These are phyloP conservation scores for Cunninghamia lanceolata DNA, from an alignment of 75 land plant genomes.

Conservation along the genomic window DNA sequence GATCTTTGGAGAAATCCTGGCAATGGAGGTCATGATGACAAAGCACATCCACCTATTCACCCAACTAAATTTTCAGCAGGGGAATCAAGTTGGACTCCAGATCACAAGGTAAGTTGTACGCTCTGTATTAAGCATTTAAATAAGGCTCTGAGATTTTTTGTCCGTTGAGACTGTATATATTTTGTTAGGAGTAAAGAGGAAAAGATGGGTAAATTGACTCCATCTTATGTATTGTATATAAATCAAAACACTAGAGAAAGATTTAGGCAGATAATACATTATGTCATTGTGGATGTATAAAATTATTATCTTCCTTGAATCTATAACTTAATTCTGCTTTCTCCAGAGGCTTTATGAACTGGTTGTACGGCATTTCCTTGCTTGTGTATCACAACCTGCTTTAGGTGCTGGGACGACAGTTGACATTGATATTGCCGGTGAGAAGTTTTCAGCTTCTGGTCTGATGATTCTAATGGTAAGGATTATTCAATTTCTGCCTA, in stretches of 20 bases:
- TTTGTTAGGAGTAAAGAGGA: background rate
- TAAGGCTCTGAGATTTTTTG: background rate
- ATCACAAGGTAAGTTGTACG: constrained; percentile 58
- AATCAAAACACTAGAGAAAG: background rate
- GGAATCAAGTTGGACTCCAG: constrained; percentile 80
- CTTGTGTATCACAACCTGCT: constrained; percentile 97
- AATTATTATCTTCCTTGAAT: constrained; percentile 7
- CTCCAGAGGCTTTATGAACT: constrained; percentile 85
- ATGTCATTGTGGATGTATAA: background rate
- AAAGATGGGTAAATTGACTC: background rate
- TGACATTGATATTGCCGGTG: constrained; percentile 95
- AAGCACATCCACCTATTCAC: constrained; percentile 98
- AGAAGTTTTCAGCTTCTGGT: constrained; percentile 80
- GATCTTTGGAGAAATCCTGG: constrained; percentile 90
- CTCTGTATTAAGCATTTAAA: constrained; percentile 5
- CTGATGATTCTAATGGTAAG: constrained; percentile 78
- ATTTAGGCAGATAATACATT: background rate
- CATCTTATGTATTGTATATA: background rate
- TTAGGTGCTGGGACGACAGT: constrained; percentile 91
- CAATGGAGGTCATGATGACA: constrained; percentile 98
- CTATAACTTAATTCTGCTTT: background rate
- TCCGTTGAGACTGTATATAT: background rate
- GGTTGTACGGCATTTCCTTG: constrained; percentile 96
- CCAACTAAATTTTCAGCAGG: constrained; percentile 92
- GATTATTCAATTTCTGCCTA: constrained; percentile 9